A percentile compares a stretch with the other conserved stretches of the same genome.
Evolutionary conservation across 768 basidiomycete species (phyloP).

Genomic region (Butyriboletus loyo): DNA sequence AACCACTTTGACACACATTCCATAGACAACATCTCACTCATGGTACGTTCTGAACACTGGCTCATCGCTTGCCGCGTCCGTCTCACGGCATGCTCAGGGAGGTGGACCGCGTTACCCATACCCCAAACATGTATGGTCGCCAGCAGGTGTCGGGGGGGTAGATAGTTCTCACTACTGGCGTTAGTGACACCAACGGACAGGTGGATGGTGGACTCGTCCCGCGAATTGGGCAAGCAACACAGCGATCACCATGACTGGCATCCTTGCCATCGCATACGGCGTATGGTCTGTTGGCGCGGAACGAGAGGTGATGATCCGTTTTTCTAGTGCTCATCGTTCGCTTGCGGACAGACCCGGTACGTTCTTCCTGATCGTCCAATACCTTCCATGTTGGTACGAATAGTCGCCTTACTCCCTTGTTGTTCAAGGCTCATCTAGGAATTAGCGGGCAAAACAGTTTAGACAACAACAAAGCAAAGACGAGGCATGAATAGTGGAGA

Average conservation of each 20-base stretch:
- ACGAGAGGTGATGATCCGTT: conserved; percentile 56
- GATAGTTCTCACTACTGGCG: background rate
- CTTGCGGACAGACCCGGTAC: conserved; percentile 47
- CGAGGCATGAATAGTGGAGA: conserved; percentile 5
- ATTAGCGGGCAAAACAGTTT: conserved; percentile 53
- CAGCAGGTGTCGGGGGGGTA: conserved; percentile 57
- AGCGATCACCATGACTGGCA: conserved; percentile 64
- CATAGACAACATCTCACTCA: background rate
- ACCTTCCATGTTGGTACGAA: conserved; percentile 73
- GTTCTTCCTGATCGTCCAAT: conserved; percentile 64
- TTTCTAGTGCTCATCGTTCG: conserved; percentile 5
- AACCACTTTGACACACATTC: background rate
- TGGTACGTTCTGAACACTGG: conserved; percentile 6
- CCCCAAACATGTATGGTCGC: conserved; percentile 94
- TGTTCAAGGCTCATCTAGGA: background rate
- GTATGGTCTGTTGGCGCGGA: conserved; percentile 74
- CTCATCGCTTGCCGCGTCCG: background rate
- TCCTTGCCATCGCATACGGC: conserved; percentile 61
- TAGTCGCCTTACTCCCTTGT: background rate
- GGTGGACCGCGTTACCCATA: conserved; percentile 88
- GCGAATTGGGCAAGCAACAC: conserved; percentile 90
- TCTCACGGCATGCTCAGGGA: conserved; percentile 45
- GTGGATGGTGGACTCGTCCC: conserved; percentile 95
- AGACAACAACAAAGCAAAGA: conserved; percentile 31
- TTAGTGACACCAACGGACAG: conserved; percentile 35